Conservation (phyloP, 345 rosid species). For the Hibiscus mutabilis region DNA sequence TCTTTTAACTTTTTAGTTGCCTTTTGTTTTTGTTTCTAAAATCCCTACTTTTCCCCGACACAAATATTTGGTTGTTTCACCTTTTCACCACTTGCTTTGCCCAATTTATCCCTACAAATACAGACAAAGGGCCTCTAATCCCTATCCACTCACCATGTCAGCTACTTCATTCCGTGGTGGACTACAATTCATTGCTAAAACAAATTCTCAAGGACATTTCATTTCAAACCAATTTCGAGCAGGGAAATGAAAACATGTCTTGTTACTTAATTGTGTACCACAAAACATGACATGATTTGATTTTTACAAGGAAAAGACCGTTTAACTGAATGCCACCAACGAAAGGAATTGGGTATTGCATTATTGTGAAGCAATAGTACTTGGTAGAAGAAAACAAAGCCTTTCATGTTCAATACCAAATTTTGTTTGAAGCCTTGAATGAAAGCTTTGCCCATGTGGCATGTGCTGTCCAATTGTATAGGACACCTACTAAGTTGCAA, state of each 20-base stretch:
- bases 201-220: too few relatives aligned
- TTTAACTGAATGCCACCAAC: background rate
- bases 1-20: background rate
- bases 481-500: background rate
- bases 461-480: background rate
- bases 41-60: conserved; percentile 4
- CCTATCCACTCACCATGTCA: background rate
- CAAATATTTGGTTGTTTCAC: background rate
- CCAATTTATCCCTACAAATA: background rate
- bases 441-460: background rate
- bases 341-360: too few relatives aligned
- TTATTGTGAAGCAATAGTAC: too few relatives aligned
- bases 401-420: background rate
- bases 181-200: background rate
- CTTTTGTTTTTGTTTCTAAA: background rate
- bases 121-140: background rate
- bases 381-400: too few relatives aligned
- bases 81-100: background rate
- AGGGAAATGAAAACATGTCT: too few relatives aligned
- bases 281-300: background rate
- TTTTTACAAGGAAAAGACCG: background rate
- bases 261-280: too few relatives aligned
- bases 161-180: too few relatives aligned
- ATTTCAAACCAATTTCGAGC: background rate
- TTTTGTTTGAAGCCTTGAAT: too few relatives aligned